Percentiles rank a stretch among this genome's conserved stretches.
These are phyloP conservation scores for Kwoniella shandongensis DNA, from an alignment of 768 basidiomycete species.

Conservation along the genomic window DNA sequence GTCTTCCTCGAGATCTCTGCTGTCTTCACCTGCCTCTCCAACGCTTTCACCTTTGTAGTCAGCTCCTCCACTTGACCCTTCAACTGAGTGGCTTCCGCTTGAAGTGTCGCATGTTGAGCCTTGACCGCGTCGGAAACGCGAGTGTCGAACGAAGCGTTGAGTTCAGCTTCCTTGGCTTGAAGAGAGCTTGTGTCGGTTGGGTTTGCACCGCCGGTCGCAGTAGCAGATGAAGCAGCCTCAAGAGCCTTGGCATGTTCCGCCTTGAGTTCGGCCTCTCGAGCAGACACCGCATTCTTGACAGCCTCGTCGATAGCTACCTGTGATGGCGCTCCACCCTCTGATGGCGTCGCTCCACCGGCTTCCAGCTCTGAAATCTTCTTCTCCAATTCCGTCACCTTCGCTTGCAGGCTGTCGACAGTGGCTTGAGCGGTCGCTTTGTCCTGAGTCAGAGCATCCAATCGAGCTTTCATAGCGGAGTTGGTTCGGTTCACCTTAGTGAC, in stretches of 20 bases:
- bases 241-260: conserved; percentile 29
- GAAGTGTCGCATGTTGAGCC: conserved; percentile 15
- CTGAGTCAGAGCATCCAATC: conserved; percentile 13
- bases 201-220: not conserved
- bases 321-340: conserved; percentile 1
- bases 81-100: conserved; percentile 15
- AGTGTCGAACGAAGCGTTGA: conserved; percentile 25
- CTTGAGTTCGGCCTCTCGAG: conserved; percentile 37
- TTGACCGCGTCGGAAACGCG: conserved; percentile 26
- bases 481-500: conserved; percentile 42
- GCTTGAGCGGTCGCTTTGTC: conserved; percentile 8
- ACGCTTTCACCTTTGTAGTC: conserved; percentile 33
- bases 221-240: conserved; percentile 16
- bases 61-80: conserved; percentile 34
- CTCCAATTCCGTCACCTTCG: conserved; percentile 27
- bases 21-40: conserved; percentile 41
- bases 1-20: conserved; percentile 45
- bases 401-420: conserved; percentile 13
- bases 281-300: conserved; percentile 39
- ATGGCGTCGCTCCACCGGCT: conserved; percentile 1
- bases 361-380: conserved; percentile 19
- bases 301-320: conserved; percentile 40
- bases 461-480: conserved; percentile 23
- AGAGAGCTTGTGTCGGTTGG: conserved; percentile 1
- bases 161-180: conserved; percentile 27